Evolutionary conservation across 1,284 basidiomycete genomes (phyloP).

Genomic region (Fomitopsis betulina): DNA sequence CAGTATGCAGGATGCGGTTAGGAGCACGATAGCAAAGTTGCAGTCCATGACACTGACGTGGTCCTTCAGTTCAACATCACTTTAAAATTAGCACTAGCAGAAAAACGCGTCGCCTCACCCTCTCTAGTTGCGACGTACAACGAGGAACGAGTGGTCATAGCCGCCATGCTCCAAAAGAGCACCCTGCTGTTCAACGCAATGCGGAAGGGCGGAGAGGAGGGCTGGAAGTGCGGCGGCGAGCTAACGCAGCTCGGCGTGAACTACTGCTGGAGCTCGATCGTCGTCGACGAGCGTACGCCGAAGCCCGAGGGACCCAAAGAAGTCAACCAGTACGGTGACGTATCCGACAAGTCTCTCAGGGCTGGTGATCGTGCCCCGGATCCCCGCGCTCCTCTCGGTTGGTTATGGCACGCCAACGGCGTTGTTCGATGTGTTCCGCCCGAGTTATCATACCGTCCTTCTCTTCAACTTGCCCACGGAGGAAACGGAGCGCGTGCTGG

Average conservation of each 20-base stretch:
- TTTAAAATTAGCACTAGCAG: conserved; percentile 21
- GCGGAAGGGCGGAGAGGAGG: not conserved
- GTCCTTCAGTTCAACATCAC: conserved; percentile 24
- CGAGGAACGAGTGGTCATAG: conserved; percentile 22
- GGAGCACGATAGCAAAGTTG: not conserved
- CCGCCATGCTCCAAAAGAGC: conserved; percentile 19
- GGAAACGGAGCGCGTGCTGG: not conserved
- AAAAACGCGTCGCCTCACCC: conserved; percentile 18
- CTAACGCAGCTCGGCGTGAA: conserved; percentile 36
- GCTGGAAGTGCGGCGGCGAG: conserved; percentile 9
- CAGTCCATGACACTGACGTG: no score
- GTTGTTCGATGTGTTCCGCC: conserved; percentile 21
- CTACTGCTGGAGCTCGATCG: conserved; percentile 21
- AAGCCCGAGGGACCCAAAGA: conserved; percentile 3
- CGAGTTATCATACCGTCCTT: conserved; percentile 22
- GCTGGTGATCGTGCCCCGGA: conserved; percentile 29
- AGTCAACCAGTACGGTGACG: conserved; percentile 15
- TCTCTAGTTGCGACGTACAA: conserved; percentile 20
- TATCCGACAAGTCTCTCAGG: conserved; percentile 14
- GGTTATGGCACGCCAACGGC: conserved; percentile 3
- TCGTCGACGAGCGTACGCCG: conserved; percentile 31
- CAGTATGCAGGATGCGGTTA: conserved; percentile 6
- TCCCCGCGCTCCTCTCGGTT: conserved; percentile 26
- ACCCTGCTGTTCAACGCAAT: conserved; percentile 4
- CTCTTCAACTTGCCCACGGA: conserved; percentile 13